Percentiles rank a stretch among this genome's conserved stretches.
These are phyloP conservation scores for Hyphopichia burtonii DNA, from an alignment of 1,139 yeast species.

Conservation along the genomic window DNA sequence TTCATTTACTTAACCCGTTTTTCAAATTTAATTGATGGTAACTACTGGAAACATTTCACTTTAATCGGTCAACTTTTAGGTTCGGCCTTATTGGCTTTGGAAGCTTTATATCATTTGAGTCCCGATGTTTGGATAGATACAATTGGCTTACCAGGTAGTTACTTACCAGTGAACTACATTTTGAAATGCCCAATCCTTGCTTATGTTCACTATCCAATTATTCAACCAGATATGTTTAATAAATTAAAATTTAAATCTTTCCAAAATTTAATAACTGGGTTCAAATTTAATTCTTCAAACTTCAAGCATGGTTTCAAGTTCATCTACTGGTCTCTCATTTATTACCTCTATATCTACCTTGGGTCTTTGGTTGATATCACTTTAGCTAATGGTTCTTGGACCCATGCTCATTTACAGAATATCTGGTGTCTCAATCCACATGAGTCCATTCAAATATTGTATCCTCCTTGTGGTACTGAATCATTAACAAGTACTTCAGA, in stretches of 20 bases:
- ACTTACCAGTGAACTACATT: conserved; percentile 49
- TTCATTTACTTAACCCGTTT: conserved; percentile 69
- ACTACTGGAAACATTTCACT: conserved; percentile 77
- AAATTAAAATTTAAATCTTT: conserved; percentile 44
- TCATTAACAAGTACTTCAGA: conserved; percentile 22
- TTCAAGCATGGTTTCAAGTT: conserved; percentile 43
- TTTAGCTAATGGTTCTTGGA: conserved; percentile 90
- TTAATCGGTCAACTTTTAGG: conserved; percentile 88
- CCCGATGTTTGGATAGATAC: conserved; percentile 97
- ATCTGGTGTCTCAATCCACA: conserved; percentile 54
- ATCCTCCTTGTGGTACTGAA: conserved; percentile 87
- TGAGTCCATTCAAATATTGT: conserved; percentile 48
- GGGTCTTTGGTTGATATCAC: conserved; percentile 69
- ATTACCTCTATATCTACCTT: conserved; percentile 60
- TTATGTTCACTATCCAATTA: conserved; percentile 91
- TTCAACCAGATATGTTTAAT: conserved; percentile 80
- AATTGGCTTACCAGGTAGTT: conserved; percentile 88
- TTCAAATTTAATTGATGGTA: conserved; percentile 60
- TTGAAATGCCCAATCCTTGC: conserved; percentile 75
- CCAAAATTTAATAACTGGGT: conserved; percentile 13
- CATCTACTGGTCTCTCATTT: conserved; percentile 68
- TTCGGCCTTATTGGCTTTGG: conserved; percentile 62
- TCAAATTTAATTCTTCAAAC: conserved; percentile 16
- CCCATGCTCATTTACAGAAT: conserved; percentile 63
- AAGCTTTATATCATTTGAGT: conserved; percentile 64